phyloP scores from a whole-genome alignment of 305 asterid species.

The Solanum chacoense region DNA sequence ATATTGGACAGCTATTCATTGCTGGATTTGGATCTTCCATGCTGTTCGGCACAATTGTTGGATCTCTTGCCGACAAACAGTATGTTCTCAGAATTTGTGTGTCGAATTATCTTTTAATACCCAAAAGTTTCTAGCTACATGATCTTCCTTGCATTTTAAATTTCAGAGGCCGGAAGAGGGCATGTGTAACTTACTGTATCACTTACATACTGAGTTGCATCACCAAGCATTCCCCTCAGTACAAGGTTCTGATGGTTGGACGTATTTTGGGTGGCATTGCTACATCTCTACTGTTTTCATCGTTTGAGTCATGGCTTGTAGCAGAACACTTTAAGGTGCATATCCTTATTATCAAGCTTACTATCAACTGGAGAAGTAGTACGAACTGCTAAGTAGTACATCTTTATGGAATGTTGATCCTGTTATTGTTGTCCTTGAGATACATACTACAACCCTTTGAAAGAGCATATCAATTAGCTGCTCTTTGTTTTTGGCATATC shows the following conservation, averaged over 20 bases:
- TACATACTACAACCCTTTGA: not conserved
- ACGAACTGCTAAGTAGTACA: not conserved
- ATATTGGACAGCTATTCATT: constrained; percentile 93
- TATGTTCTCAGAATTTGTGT: constrained; percentile 27
- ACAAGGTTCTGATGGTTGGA: constrained; percentile 79
- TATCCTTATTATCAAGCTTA: not conserved
- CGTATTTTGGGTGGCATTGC: constrained; percentile 96
- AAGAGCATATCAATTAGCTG: not conserved
- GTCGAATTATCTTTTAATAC: not conserved
- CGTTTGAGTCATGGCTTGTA: constrained; percentile 97
- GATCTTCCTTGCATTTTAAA: not conserved
- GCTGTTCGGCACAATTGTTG: constrained; percentile 96
- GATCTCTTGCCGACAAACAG: constrained; percentile 97
- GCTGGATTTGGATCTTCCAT: constrained; percentile 99
- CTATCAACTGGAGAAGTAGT: not conserved
- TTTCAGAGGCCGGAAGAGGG: constrained; percentile 91
- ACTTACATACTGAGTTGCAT: constrained; percentile 88
- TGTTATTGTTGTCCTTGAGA: not conserved
- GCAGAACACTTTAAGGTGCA: constrained; percentile 95
- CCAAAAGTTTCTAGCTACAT: not conserved
- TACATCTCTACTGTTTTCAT: constrained; percentile 86
- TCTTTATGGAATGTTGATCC: not conserved
- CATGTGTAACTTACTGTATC: constrained; percentile 86
- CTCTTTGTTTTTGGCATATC: not conserved
- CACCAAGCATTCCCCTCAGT: constrained; percentile 96